Conservation (phyloP, 2,329 filamentous ascomycete species). For the Emmonsiellopsis sp. region DNA sequence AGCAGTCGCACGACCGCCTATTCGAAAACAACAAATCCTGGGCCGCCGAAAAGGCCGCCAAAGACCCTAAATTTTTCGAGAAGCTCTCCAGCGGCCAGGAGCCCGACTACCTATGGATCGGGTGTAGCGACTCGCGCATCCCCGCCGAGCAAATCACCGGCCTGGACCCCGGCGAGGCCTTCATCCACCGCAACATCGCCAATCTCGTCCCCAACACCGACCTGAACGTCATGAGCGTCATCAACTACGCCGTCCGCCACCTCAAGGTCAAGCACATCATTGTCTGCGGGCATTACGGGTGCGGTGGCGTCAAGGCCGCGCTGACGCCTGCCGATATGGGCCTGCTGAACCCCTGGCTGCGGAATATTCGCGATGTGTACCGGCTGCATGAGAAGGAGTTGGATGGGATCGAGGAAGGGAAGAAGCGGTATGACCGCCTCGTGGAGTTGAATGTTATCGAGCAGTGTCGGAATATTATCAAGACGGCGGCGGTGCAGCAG, state of each 20-base stretch:
- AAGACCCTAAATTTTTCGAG: constrained; percentile 57
- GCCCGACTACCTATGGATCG: constrained; percentile 56
- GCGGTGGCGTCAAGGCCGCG: constrained; percentile 58
- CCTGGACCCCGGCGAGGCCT: constrained; percentile 24
- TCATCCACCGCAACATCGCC: constrained; percentile 27
- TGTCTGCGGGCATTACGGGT: constrained; percentile 60
- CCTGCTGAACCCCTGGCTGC: constrained; percentile 63
- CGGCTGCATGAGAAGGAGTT: constrained; percentile 62
- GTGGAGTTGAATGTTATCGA: constrained; percentile 24
- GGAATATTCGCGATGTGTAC: constrained; percentile 67
- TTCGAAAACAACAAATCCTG: constrained; percentile 61
- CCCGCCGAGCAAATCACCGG: constrained; percentile 26
- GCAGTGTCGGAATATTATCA: constrained; percentile 22
- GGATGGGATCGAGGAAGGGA: constrained; percentile 21
- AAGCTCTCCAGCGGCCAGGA: constrained; percentile 56
- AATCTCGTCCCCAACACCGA: constrained; percentile 24
- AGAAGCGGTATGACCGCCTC: constrained; percentile 17
- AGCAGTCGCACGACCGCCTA: constrained; percentile 54
- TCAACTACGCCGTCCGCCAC: constrained; percentile 24
- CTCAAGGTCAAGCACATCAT: constrained; percentile 57
- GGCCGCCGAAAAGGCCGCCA: constrained; percentile 50
- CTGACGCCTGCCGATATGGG: constrained; percentile 58
- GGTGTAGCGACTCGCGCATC: constrained; percentile 24
- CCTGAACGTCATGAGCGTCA: constrained; percentile 23
- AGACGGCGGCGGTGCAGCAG: constrained; percentile 49